Evolutionary conservation across 2,329 filamentous ascomycete species (phyloP), one percentile per base, ranked within the genome.

Genomic region (Fusarium sp.): DNA sequence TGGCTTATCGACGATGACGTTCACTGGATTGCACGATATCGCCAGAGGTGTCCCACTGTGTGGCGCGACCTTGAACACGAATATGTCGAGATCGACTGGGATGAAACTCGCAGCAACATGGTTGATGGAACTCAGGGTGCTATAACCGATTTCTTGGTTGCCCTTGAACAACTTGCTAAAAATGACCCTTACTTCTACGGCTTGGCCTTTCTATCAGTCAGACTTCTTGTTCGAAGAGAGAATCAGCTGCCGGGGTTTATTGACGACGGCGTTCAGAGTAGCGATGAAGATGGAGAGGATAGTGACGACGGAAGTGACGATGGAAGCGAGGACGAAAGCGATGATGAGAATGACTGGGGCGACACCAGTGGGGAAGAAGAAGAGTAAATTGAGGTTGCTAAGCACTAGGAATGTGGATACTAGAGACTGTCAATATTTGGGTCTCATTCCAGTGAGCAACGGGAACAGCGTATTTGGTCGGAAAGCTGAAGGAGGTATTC

Each of bases 31-130:
- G 22, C 22, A 14, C 12, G 8, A 14, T 0, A 30, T n/a, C 36
- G 18, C 1, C 17, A 20, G 1, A 3, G 5, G 0, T 3, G 0
- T 1, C 3, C 6, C 0, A 2, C 22, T 0, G 11, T 45, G 1
- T 69, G 35, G 11, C 47, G 35, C 4, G 35, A 65, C 12, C 53
- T 24, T 8, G 24, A 51, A n/a, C 18, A 1, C 3, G 63, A 50
- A 2, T 64, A 56, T 8, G 24, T 66, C 6, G 4, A 20, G 4
- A 5, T 30, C 13, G 0, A 18, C 17, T 63, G 48, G 48, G 4
- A 9, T 7, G 4, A 13, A 11, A 18, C 26, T 42, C 26, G 45
- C 9, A 11, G 17, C 13, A 15, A 9, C 13, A 7, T 22, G 6
- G 12, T 18, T 18, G 22, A n/a, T n/a, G 22, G 18, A 6, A 7